phyloP scores from a whole-genome alignment of 75 land plant genomes.

The Picea glauca region DNA sequence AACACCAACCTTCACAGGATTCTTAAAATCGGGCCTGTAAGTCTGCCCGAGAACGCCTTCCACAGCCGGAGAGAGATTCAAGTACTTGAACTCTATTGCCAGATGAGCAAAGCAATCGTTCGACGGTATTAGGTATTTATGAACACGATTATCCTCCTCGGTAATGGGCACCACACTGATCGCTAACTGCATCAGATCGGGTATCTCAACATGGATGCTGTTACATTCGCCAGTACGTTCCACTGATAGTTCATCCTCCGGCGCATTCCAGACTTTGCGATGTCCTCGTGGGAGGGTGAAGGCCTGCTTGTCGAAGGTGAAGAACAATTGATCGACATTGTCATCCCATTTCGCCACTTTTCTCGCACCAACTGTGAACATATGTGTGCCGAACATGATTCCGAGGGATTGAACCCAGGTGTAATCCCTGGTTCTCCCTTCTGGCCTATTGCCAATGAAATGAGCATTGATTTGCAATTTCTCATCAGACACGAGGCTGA shows the following conservation, averaged over 20 bases:
- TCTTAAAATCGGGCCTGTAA: slow-evolving; percentile 49
- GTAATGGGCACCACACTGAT: slow-evolving; percentile 28
- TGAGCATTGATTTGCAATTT: slow-evolving; percentile 62
- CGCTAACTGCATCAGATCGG: slow-evolving; percentile 10
- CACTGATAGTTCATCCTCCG: slow-evolving; percentile 5
- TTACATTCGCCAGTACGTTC: slow-evolving; percentile 18
- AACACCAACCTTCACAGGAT: slow-evolving; percentile 61
- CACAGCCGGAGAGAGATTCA: slow-evolving; percentile 24
- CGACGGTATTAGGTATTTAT: slow-evolving; percentile 23
- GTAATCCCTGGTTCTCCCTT: slow-evolving; percentile 33
- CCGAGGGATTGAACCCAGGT: slow-evolving; percentile 49
- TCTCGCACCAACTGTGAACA: slow-evolving; percentile 23
- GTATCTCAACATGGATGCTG: slow-evolving; percentile 17
- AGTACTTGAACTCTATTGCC: slow-evolving; percentile 48
- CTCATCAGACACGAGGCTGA: slow-evolving; percentile 50
- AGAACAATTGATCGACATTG: slow-evolving; percentile 20
- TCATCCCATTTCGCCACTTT: slow-evolving; percentile 25
- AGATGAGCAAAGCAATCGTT: slow-evolving; percentile 56
- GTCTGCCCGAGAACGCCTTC: slow-evolving; percentile 63
- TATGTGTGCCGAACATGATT: slow-evolving; percentile 26
- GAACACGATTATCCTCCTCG: slow-evolving; percentile 22
- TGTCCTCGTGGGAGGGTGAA: slow-evolving; percentile 10
- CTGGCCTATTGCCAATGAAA: slow-evolving; percentile 39
- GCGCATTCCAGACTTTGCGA: slow-evolving; percentile 16
- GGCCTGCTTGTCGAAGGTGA: slow-evolving; percentile 20